These are phyloP conservation scores for Hypoxylon sp. DNA, from an alignment of 2,329 filamentous ascomycete genomes.

Conservation along the genomic window DNA sequence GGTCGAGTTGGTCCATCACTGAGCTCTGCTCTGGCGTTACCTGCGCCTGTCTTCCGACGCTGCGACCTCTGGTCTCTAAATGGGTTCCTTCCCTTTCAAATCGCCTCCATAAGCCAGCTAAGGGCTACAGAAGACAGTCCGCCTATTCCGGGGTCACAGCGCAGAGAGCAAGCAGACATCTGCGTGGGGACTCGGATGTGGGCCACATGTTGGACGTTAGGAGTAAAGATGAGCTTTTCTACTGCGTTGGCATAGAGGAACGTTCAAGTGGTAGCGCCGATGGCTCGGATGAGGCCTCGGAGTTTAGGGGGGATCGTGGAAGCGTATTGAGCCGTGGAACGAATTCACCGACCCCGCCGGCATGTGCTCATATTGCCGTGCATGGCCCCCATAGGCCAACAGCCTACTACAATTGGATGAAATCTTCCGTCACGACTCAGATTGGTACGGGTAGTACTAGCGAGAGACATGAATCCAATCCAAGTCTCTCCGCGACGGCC, in stretches of 20 bases:
- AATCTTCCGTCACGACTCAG: slow-evolving; percentile 45
- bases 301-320: slow-evolving; percentile 18
- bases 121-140: slow-evolving; percentile 29
- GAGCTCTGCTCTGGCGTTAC: slow-evolving; percentile 57
- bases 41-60: slow-evolving; percentile 57
- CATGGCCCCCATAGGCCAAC: slow-evolving; percentile 3
- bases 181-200: slow-evolving; percentile 35
- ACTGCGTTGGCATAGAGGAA: slow-evolving; percentile 18
- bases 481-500: slow-evolving; percentile 26
- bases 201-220: slow-evolving; percentile 21
- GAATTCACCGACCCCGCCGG: slow-evolving; percentile 23
- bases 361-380: slow-evolving; percentile 27
- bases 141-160: slow-evolving; percentile 15
- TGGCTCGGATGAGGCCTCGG: slow-evolving; percentile 29
- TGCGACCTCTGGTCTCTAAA: slow-evolving; percentile 53
- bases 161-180: slow-evolving; percentile 37
- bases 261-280: slow-evolving; percentile 31
- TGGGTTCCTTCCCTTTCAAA: slow-evolving; percentile 45
- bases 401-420: slow-evolving; percentile 37
- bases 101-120: slow-evolving; percentile 39
- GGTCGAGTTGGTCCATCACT: slow-evolving; percentile 56
- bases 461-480: slow-evolving; percentile 7
- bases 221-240: slow-evolving; percentile 37
- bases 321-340: slow-evolving; percentile 21
- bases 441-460: slow-evolving; percentile 36